A percentile compares a stretch with the other conserved stretches of the same genome.
Evolutionary conservation across 352 stramenopile genomes (phyloP).

Genomic region (Globisporangium yorkense): DNA sequence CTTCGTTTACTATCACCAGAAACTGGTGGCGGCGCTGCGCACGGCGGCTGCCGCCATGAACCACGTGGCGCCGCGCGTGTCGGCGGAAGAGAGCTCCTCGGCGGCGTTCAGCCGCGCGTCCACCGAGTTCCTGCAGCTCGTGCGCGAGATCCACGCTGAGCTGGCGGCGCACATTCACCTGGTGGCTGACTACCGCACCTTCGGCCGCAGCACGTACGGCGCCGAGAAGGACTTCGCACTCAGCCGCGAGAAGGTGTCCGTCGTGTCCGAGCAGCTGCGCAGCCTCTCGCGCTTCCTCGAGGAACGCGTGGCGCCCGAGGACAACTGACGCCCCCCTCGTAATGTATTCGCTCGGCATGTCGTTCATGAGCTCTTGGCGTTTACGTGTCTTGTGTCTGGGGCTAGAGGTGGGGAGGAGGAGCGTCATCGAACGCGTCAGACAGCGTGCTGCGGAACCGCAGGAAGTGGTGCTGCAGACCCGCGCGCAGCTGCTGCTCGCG

Average conservation of each 20-base stretch:
- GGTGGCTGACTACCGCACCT: constrained; percentile 81
- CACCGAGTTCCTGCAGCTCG: constrained; percentile 81
- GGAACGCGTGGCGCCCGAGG: constrained; percentile 60
- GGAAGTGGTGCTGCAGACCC: constrained; percentile 58
- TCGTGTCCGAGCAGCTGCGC: constrained; percentile 76
- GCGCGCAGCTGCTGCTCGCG: constrained; percentile 30
- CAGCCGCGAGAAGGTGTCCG: constrained; percentile 68
- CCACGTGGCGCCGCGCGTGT: constrained; percentile 53
- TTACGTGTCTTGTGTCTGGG: too few species aligned
- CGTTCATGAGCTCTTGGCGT: too few species aligned
- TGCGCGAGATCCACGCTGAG: constrained; percentile 83
- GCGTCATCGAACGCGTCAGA: neutral
- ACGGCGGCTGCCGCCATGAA: constrained; percentile 63
- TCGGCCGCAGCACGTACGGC: constrained; percentile 78
- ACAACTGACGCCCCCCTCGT: constrained; percentile 24
- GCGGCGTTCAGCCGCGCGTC: constrained; percentile 72
- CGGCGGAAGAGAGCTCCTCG: constrained; percentile 58
- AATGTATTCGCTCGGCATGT: neutral
- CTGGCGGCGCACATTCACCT: constrained; percentile 80
- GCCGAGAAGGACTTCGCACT: constrained; percentile 78
- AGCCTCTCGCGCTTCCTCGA: constrained; percentile 72
- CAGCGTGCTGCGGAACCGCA: constrained; percentile 25
- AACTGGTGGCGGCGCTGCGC: constrained; percentile 71
- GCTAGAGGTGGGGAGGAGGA: neutral
- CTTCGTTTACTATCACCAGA: constrained; percentile 27